Evolutionary conservation across 139 green algal genomes (phyloP).

Genomic region (Picochlorum sp.): DNA sequence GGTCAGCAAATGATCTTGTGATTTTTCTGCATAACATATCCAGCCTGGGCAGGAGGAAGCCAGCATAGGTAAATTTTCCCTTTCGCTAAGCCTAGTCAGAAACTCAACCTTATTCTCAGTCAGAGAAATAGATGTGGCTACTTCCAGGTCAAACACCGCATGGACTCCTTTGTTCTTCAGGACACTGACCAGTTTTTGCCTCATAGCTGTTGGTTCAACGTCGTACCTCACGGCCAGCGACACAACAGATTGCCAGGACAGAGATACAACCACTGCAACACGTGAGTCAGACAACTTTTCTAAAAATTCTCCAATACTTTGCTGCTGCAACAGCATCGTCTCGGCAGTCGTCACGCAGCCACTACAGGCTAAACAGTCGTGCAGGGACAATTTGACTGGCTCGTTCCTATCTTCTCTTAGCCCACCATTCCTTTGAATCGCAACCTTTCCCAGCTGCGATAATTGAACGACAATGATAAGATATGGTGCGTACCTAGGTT

Average conservation of each 20-base stretch:
- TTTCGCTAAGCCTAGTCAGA: constrained; percentile 22
- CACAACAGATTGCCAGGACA: constrained; percentile 70
- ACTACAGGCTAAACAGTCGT: constrained; percentile 94
- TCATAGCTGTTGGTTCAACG: constrained; percentile 10
- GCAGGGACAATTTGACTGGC: constrained; percentile 79
- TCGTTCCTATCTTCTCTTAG: constrained; percentile 12
- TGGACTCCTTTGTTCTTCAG: constrained; percentile 51
- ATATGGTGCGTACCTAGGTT: background rate
- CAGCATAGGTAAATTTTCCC: constrained; percentile 62
- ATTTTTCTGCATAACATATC: constrained; percentile 99
- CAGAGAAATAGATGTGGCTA: constrained; percentile 62
- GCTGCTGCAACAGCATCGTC: constrained; percentile 88
- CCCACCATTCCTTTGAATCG: constrained; percentile 11
- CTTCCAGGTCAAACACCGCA: constrained; percentile 60
- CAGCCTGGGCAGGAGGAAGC: constrained; percentile 88
- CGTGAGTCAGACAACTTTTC: constrained; percentile 4
- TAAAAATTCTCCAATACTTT: constrained; percentile 64
- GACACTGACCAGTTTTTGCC: constrained; percentile 26
- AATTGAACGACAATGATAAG: background rate
- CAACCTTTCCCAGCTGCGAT: constrained; percentile 17
- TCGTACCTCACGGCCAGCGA: constrained; percentile 49
- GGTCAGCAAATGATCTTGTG: constrained; percentile 51
- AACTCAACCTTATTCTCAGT: constrained; percentile 79
- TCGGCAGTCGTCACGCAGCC: constrained; percentile 95
- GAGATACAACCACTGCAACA: constrained; percentile 63